A percentile compares a stretch with the other conserved stretches of the same genome.
Conservation (phyloP, 805 yeast genomes). For the Metschnikowia lachancei region DNA sequence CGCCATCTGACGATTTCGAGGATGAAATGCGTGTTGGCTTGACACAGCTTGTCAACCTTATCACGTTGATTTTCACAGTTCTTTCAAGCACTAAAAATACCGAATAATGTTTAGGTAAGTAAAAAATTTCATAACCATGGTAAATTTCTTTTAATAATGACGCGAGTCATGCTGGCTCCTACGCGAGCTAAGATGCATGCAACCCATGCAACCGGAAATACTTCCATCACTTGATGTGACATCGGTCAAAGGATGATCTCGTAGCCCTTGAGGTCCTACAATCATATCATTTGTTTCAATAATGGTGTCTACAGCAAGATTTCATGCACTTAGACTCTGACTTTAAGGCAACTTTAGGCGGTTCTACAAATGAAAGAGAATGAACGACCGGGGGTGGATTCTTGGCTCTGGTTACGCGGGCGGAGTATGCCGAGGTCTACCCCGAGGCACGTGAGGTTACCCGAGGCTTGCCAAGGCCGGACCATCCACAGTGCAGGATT, state of each 20-base stretch:
- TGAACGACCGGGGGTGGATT: not conserved
- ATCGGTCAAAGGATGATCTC: no score
- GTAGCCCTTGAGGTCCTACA: no score
- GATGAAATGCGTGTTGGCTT: constrained; percentile 38
- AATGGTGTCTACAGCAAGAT: no score
- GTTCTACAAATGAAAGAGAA: not conserved
- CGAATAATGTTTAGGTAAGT: constrained; percentile 1
- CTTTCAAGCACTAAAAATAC: constrained; percentile 10
- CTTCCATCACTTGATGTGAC: no score
- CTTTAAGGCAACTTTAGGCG: not conserved
- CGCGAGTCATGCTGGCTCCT: no score
- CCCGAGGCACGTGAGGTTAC: constrained; percentile 5
- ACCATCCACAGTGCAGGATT: not conserved
- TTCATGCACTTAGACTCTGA: no score
- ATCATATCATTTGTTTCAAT: no score
- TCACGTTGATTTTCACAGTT: constrained; percentile 17
- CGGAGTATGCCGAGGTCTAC: no score
- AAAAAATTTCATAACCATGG: not conserved
- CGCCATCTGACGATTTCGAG: constrained; percentile 23
- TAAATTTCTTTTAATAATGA: not conserved
- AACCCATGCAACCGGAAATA: no score
- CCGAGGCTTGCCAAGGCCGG: constrained; percentile 5
- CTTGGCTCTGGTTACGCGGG: not conserved
- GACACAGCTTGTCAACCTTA: constrained; percentile 44
- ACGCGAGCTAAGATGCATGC: no score